Conservation (phyloP, 2,329 filamentous ascomycete species). For the Ilyonectria sp. region DNA sequence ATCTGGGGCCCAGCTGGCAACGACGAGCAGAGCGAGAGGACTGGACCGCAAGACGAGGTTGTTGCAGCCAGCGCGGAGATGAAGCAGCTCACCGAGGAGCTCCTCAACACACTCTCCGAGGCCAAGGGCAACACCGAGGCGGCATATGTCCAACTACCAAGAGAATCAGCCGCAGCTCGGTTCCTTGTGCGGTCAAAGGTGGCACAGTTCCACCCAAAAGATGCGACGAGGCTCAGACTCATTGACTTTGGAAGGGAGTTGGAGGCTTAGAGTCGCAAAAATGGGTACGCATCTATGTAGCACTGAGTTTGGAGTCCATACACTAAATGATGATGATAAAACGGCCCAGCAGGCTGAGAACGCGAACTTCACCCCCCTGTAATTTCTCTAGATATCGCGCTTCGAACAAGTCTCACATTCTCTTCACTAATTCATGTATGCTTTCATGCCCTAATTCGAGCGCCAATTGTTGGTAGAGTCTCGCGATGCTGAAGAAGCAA, state of each 20-base stretch:
- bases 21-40: constrained; percentile 21
- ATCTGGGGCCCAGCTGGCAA: constrained; percentile 67
- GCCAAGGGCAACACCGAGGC: constrained; percentile 68
- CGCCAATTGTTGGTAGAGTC: not conserved
- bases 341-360: not conserved
- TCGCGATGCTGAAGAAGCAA: constrained; percentile 34
- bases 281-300: not conserved
- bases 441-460: not conserved
- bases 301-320: not conserved
- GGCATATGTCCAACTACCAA: constrained; percentile 71
- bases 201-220: constrained; percentile 76
- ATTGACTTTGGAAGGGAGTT: constrained; percentile 77
- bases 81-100: constrained; percentile 71
- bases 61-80: constrained; percentile 70
- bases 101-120: constrained; percentile 72
- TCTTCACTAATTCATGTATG: not conserved
- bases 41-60: constrained; percentile 61
- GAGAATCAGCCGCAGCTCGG: constrained; percentile 74
- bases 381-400: not conserved
- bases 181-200: constrained; percentile 77
- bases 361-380: not conserved
- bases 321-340: not conserved
- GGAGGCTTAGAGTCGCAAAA: constrained; percentile 60
- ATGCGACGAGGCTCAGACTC: constrained; percentile 71
- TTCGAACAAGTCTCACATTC: not conserved